Base-by-base conservation (phyloP, 1,284 basidiomycete species). In the Paramarasmius palmivorus region DNA sequence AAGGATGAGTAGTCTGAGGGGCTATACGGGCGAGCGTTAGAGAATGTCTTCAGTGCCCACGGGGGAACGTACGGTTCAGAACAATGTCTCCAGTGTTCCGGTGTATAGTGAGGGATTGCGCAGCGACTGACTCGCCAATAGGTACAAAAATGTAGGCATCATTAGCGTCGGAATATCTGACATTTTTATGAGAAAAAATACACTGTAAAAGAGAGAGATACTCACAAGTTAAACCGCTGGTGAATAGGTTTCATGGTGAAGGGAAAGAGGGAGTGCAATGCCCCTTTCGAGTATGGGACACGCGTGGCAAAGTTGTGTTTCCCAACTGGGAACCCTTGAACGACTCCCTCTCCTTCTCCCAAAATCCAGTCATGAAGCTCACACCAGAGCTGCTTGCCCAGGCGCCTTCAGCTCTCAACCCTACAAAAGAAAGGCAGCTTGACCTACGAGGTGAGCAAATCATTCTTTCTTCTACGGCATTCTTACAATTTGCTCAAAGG, bases 361-460 rank as follows among this genome's bases (percentile, higher is more conserved):
- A 41, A 32, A 46, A 32, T 46, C 57, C 54, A 58, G 49, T 23
- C 68, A 92, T 95, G 88, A 95, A 94, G 86, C 88, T 95, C 74
- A 93, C 93, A 44, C 92, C 93, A 57, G 93, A 96, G 81, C 84
- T 96, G 61, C 80, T 95, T 59, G 84, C 83, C 19, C 84, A 90
- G 68, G 85, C 85, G 44, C 75, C 82, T 50, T 92, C 92, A 53
- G 83, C 86, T 57, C 79, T 97, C 60, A 98, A 96, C 68, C 86
- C 95, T 29, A 73, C 95, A 54, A 95, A 94, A 73, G 95, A 99
- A 71, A 84, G 97, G 55, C 92, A 98, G 74, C 82, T 99, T 56
- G 95, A 98, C 69, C 83, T 98, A 49, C 77, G 95, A 83, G 95
- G 95, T 93, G 66, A 66, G 86, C 72, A 55, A 36, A 37, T 53